Percentiles rank a stretch among this genome's conserved stretches.
phyloP scores from a whole-genome alignment of 2,329 filamentous ascomycete species.

The Claviceps maximensis region DNA sequence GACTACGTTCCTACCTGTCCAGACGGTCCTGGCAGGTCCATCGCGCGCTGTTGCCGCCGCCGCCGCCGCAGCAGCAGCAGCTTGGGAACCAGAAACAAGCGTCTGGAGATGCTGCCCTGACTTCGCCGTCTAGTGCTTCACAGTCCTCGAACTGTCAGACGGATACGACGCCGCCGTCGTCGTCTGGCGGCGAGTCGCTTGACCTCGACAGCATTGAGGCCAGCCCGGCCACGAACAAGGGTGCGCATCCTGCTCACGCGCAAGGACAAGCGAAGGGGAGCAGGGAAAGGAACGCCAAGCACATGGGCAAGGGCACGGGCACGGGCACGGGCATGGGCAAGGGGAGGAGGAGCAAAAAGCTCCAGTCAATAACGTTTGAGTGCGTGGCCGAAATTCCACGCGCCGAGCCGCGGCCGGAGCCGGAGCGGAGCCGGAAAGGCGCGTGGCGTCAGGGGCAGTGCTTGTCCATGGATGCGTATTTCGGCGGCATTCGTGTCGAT shows the following conservation, averaged over 20 bases:
- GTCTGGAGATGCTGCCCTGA: too few species aligned
- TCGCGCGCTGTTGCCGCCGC: neutral
- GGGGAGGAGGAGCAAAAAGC: neutral
- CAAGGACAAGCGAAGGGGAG: neutral
- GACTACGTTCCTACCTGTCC: slow-evolving; percentile 12
- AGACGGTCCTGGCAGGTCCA: slow-evolving; percentile 11
- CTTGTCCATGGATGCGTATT: slow-evolving; percentile 9
- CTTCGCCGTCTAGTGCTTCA: too few species aligned
- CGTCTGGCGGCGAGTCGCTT: neutral
- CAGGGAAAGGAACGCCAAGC: too few species aligned
- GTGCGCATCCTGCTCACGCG: neutral
- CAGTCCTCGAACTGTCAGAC: too few species aligned
- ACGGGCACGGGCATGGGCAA: neutral
- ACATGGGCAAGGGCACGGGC: too few species aligned
- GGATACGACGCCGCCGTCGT: neutral
- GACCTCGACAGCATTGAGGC: neutral
- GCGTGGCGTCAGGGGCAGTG: slow-evolving; percentile 1
- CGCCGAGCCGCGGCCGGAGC: neutral
- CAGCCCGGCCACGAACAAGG: neutral
- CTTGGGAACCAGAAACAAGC: too few species aligned
- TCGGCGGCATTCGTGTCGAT: slow-evolving; percentile 14
- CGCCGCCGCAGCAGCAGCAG: too few species aligned
- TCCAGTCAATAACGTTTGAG: neutral
- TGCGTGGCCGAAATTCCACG: neutral
- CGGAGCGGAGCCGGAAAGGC: neutral